Conservation (phyloP, 352 stramenopile species). For the Phytopythium boreale region DNA sequence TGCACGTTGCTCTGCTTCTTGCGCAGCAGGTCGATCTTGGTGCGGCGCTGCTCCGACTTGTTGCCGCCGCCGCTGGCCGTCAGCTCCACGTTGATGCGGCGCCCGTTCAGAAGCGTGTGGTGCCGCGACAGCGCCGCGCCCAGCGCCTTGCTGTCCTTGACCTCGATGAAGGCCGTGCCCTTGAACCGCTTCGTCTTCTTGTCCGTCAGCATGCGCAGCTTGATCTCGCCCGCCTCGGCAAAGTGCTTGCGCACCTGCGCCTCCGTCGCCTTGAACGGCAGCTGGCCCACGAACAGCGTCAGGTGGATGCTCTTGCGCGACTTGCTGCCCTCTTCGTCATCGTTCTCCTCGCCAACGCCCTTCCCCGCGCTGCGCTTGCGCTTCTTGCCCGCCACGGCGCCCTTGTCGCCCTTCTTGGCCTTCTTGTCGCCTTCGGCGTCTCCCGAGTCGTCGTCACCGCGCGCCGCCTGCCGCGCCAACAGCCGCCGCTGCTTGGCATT, state of each 20-base stretch:
- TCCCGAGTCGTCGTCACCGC: conserved; percentile 15
- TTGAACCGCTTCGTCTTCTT: conserved; percentile 84
- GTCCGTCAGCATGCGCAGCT: conserved; percentile 80
- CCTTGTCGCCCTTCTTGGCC: conserved; percentile 14
- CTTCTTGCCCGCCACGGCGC: conserved; percentile 35
- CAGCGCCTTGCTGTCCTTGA: conserved; percentile 79
- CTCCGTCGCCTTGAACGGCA: conserved; percentile 76
- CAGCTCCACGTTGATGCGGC: conserved; percentile 87
- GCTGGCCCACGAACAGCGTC: conserved; percentile 81
- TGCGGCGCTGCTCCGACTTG: conserved; percentile 74
- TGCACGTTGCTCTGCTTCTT: conserved; percentile 85
- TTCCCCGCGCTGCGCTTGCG: conserved; percentile 34
- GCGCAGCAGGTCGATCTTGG: conserved; percentile 63
- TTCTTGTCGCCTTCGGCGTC: conserved; percentile 17
- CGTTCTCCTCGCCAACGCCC: conserved; percentile 11
- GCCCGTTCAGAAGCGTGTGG: conserved; percentile 74
- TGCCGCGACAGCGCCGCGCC: conserved; percentile 74
- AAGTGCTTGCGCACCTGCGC: conserved; percentile 67
- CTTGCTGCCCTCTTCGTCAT: conserved; percentile 18
- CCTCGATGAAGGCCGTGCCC: conserved; percentile 84
- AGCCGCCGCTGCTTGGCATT: conserved; percentile 65
- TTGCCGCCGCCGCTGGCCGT: conserved; percentile 77
- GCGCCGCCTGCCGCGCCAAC: conserved; percentile 39
- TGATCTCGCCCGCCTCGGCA: conserved; percentile 65
- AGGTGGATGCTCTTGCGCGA: conserved; percentile 73